Base-by-base conservation (phyloP, 2,329 filamentous ascomycete species). In the Huntiella moniliformis region DNA sequence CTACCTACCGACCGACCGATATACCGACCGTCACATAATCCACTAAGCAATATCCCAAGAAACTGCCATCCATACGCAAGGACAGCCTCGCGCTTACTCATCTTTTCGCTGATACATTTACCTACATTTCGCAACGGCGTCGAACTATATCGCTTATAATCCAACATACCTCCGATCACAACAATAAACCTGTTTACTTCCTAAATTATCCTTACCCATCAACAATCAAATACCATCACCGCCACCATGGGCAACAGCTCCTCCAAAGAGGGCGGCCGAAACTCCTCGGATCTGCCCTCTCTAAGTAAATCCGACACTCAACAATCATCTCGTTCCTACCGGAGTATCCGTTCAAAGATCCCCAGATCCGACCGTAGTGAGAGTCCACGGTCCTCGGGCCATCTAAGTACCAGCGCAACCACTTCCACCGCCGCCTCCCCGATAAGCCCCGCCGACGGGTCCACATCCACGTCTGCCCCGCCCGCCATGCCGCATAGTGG, bases 271-370 rank as follows among this genome's bases (percentile, higher is more conserved):
- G 42, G 42, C 36, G 38, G 46, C 48, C 36, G 36, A 36, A 18
- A 36, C 12, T 28, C 18, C 35, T 33, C 36, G 12, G 48, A 50
- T 31, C 18, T 50, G 61, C 88, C 87, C 22, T 94, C 88, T 22
- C 88, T 96, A 60, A 82, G 79, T 64, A 81, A 82, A 59, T 85
- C 86, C 47, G 88, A 96, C 59, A 96, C 88, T 22, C 88, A 87
- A 60, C 87, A 94, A 53, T 95, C 86, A 5, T 76, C 81, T 31
- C 81, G 86, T 53, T 95, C 87, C 4, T 78, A 95, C 61, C 77
- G 83, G 54, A 80, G 77, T 35, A 73, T 96, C 54, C 74, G 84
- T 50, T 92, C 85, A 51, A 95, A 95, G 64, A 95, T 94, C 50
- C 85, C 82, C 2, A 82, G 81, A 33, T 68, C 62, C 53, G 68